Percentiles rank a stretch among this genome's conserved stretches.
Evolutionary conservation across 2,329 filamentous ascomycete species (phyloP).

Genomic region (Basipetospora chlamydospora): DNA sequence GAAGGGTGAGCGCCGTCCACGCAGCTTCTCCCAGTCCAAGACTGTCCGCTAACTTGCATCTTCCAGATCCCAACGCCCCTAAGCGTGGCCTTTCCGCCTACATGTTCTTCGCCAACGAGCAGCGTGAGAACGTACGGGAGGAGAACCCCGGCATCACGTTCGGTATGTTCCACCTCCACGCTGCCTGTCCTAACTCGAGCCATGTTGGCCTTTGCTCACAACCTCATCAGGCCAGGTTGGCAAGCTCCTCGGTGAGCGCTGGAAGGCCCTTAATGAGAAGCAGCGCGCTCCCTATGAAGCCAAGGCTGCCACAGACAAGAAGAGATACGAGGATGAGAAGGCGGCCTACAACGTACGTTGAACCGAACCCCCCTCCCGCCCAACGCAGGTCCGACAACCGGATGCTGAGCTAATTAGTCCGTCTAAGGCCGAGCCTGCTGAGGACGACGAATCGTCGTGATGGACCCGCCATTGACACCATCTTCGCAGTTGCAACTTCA

Average conservation of each 20-base stretch:
- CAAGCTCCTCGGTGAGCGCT: slow-evolving; percentile 95
- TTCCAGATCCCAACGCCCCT: slow-evolving; percentile 81
- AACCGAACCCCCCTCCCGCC: slow-evolving; percentile 2
- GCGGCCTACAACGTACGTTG: slow-evolving; percentile 69
- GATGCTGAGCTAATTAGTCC: slow-evolving; percentile 14
- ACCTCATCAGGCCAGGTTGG: slow-evolving; percentile 64
- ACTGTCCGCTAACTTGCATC: not conserved
- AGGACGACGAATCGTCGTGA: slow-evolving; percentile 36
- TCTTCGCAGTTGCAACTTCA: not conserved
- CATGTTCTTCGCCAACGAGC: slow-evolving; percentile 99
- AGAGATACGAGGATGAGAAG: slow-evolving; percentile 98
- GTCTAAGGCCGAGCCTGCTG: slow-evolving; percentile 19
- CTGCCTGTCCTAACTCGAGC: too few species aligned
- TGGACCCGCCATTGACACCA: slow-evolving; percentile 5
- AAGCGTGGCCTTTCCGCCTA: slow-evolving; percentile 99
- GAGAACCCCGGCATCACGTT: slow-evolving; percentile 98
- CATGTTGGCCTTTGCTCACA: too few species aligned
- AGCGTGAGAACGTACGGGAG: slow-evolving; percentile 94
- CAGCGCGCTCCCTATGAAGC: slow-evolving; percentile 89
- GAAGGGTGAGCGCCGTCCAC: slow-evolving; percentile 47
- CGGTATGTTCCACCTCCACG: slow-evolving; percentile 44
- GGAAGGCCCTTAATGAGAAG: slow-evolving; percentile 92
- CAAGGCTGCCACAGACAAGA: slow-evolving; percentile 95
- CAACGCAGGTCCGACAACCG: not conserved
- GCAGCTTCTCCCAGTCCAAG: not conserved